These are phyloP conservation scores for Sesbania bispinosa DNA, from an alignment of 306 rosid species.

Conservation along the genomic window DNA sequence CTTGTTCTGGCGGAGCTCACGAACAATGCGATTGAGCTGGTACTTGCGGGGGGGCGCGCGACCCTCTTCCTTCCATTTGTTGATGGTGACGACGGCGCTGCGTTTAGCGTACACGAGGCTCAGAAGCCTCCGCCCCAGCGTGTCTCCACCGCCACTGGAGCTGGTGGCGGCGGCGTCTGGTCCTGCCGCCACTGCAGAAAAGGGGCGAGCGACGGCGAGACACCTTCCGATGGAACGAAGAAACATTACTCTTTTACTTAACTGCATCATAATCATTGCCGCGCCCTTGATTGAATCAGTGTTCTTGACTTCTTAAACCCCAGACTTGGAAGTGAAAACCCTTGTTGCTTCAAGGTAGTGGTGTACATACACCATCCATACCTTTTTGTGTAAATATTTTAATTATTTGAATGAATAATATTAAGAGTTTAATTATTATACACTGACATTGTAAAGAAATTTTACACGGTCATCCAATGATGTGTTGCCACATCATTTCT, in stretches of 20 bases:
- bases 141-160: constrained; percentile 48
- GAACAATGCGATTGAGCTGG: constrained; percentile 83
- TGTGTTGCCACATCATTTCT: too few species aligned
- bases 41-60: constrained; percentile 62
- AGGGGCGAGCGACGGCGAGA: constrained; percentile 42
- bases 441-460: too few species aligned
- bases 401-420: too few species aligned
- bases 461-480: too few species aligned
- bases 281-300: not conserved
- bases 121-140: constrained; percentile 71
- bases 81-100: constrained; percentile 71
- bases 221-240: constrained; percentile 45
- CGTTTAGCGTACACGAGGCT: constrained; percentile 70
- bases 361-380: too few species aligned
- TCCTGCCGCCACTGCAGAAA: constrained; percentile 40
- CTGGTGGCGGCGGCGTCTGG: constrained; percentile 3
- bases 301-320: not conserved
- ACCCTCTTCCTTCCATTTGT: constrained; percentile 89
- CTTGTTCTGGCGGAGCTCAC: constrained; percentile 82
- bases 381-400: too few species aligned
- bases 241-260: constrained; percentile 27
- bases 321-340: not conserved
- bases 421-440: too few species aligned
- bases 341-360: too few species aligned
- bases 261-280: not conserved